Evolutionary conservation across 257 asterid genomes (phyloP), one percentile per base, ranked within the genome.

Genomic region (Nicotiana otophora): DNA sequence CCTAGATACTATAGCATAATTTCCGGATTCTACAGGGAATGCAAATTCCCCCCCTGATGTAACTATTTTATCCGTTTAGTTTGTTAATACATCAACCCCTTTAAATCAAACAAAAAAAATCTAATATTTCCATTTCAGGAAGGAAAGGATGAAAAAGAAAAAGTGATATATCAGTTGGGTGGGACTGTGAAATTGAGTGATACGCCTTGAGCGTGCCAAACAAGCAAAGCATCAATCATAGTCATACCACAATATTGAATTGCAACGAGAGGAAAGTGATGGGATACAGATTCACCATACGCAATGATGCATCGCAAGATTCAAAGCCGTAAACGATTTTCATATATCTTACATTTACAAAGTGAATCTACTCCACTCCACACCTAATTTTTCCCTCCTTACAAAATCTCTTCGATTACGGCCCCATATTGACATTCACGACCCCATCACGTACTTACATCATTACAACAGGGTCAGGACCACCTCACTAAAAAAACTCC

Each of bases 361-460:
- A 6, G 75, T 67, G 51, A 67, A 67, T 33, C 11, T 28, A 67
- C 5, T 75, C 80, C 80, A 51, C 63, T 51, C 42, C 17, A 26
- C 63, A 26, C 28, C 80, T 51, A 75, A 51, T 8, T 51, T 75
- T 28, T 15, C 46, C 17, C 20, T 15, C 4, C 7, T 72, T 51
- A 75, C 80, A 75, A 75, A 26, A 51, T 15, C 63, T 51, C 46
- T 51, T 51, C 8, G 16, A 75, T 28, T 61, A 61, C 15, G 15
- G 33, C 67, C 33, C 31, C 6, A 4, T 53, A 53, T 53, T 3
- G 58, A 53, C 15, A 53, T 53, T 53, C 16, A 53, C 58, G 19
- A 53, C 58, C 58, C 58, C 16, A 20, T 0, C 17, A 92, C 86
- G 91, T 92, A 91, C 94, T 92, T 92, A 89, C 95, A 92, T 88